These are phyloP conservation scores for Kwoniella shivajii DNA, from an alignment of 1,284 basidiomycete genomes.

Conservation along the genomic window DNA sequence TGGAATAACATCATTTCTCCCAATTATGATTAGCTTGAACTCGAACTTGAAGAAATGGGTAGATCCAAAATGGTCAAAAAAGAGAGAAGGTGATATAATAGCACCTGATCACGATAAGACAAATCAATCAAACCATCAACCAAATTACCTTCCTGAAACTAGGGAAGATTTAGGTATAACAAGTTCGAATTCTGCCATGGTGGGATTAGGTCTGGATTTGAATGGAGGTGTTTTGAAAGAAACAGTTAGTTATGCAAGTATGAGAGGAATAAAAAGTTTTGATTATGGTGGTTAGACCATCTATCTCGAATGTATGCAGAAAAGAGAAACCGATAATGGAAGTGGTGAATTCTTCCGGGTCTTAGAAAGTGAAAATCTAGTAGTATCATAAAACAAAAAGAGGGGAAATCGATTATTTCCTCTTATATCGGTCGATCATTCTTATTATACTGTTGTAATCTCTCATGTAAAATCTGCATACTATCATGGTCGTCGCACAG, in stretches of 20 bases:
- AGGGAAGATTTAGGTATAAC: slow-evolving; percentile 7
- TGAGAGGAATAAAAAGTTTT: not conserved
- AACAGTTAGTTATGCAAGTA: slow-evolving; percentile 1
- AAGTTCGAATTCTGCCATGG: not conserved
- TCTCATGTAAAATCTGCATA: too few relatives aligned
- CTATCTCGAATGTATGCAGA: too few relatives aligned
- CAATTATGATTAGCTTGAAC: slow-evolving; percentile 20
- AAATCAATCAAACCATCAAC: not conserved
- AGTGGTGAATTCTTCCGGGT: too few relatives aligned
- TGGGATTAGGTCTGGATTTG: slow-evolving; percentile 10
- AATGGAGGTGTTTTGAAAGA: slow-evolving; percentile 10
- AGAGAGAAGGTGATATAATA: not conserved
- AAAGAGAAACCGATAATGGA: too few relatives aligned
- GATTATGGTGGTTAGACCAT: too few relatives aligned
- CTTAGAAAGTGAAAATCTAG: too few relatives aligned
- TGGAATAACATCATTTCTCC: slow-evolving; percentile 27
- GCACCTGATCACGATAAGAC: not conserved
- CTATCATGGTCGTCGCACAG: too few relatives aligned
- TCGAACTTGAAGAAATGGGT: slow-evolving; percentile 32
- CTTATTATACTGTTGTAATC: too few relatives aligned
- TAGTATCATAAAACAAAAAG: too few relatives aligned
- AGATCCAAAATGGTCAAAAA: slow-evolving; percentile 33
- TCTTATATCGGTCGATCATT: too few relatives aligned
- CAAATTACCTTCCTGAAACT: not conserved
- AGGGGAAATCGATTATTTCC: too few relatives aligned